phyloP scores from a whole-genome alignment of 148 eudicot species.

The Pharnaceum exiguum region DNA sequence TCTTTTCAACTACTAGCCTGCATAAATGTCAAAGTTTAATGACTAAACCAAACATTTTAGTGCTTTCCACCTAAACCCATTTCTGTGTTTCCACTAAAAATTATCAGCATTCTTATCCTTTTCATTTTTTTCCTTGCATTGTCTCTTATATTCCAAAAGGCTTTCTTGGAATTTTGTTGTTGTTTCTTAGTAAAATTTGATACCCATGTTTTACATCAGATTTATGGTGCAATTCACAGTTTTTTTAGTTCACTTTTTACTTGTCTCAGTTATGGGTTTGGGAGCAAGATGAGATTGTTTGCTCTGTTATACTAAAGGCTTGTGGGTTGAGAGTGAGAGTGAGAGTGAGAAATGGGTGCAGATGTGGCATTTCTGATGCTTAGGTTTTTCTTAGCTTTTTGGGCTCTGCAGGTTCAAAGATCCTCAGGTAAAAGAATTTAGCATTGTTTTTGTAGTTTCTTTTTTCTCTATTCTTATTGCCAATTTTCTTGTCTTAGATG shows the following conservation, averaged over 20 bases:
- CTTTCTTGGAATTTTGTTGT: neutral
- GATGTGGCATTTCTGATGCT: slow-evolving; percentile 25
- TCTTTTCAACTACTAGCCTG: neutral
- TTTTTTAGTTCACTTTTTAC: neutral
- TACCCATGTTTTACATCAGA: slow-evolving; percentile 13
- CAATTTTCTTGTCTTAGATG: neutral
- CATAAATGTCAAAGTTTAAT: slow-evolving; percentile 9
- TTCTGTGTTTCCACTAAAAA: slow-evolving; percentile 16
- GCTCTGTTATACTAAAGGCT: neutral
- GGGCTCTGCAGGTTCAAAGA: slow-evolving; percentile 37
- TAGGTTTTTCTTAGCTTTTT: slow-evolving; percentile 22
- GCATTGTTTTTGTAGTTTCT: neutral
- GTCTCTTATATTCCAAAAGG: neutral
- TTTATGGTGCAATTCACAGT: slow-evolving; percentile 4
- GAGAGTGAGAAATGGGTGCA: slow-evolving; percentile 47
- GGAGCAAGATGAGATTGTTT: slow-evolving; percentile 2
- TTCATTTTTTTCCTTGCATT: neutral
- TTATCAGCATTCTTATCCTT: slow-evolving; percentile 6
- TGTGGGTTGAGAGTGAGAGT: slow-evolving; percentile 1
- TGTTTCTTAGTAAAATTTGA: slow-evolving; percentile 2
- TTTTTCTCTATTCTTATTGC: neutral
- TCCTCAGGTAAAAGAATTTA: slow-evolving; percentile 52
- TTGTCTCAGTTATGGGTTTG: slow-evolving; percentile 5
- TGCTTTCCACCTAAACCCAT: slow-evolving; percentile 38
- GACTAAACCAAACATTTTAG: slow-evolving; percentile 26